Evolutionary conservation across 192 early-diverging fungal species (phyloP).

Genomic region (Mortierella claussenii): DNA sequence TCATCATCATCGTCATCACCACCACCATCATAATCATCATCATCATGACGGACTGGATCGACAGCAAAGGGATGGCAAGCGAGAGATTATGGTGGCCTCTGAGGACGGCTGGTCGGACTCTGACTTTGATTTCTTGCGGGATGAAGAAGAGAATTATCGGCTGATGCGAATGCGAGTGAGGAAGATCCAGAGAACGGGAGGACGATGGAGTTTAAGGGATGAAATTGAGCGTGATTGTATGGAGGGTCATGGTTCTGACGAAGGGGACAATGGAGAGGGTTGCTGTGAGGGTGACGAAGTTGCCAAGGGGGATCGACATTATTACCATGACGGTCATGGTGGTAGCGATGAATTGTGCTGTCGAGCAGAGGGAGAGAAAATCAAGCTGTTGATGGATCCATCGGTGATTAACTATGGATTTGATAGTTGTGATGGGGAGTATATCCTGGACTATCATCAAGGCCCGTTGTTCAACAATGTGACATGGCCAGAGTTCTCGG

Average conservation of each 20-base stretch:
- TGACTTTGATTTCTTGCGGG: conserved; percentile 41
- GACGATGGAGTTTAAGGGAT: conserved; percentile 4
- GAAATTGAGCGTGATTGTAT: neutral
- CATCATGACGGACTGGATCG: conserved; percentile 14
- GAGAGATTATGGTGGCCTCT: conserved; percentile 29
- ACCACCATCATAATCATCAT: neutral
- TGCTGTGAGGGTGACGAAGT: conserved; percentile 8
- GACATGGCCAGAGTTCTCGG: conserved; percentile 45
- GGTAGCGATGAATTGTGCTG: neutral
- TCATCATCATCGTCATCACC: conserved; percentile 6
- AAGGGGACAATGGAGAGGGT: too few species aligned
- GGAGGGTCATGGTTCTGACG: neutral
- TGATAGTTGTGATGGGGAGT: conserved; percentile 42
- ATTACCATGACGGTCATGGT: too few species aligned
- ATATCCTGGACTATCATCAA: conserved; percentile 48
- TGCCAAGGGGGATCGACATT: too few species aligned
- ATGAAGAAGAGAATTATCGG: conserved; percentile 44
- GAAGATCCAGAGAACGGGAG: conserved; percentile 3
- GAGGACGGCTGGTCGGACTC: conserved; percentile 40
- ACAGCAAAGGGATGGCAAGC: conserved; percentile 16
- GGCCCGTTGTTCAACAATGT: conserved; percentile 49
- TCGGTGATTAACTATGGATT: conserved; percentile 50
- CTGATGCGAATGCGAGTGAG: conserved; percentile 22
- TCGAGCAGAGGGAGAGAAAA: conserved; percentile 14
- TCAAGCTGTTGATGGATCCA: conserved; percentile 39